Base-by-base conservation (phyloP, 1,284 basidiomycete genomes). In the Wolfiporia cocos region DNA sequence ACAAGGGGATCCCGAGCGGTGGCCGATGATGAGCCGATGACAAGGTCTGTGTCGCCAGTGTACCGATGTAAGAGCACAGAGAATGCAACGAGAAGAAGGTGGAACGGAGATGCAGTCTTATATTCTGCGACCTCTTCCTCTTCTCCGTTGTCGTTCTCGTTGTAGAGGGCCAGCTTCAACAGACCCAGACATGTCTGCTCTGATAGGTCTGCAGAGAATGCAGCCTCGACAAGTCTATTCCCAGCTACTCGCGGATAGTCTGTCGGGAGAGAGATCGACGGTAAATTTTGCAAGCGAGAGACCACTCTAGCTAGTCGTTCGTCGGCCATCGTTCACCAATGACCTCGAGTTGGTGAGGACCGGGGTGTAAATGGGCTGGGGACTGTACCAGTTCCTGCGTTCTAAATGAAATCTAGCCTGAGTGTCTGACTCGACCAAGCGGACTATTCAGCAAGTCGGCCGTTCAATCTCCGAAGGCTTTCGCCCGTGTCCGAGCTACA, bases 11-110 rank as follows among this genome's bases (percentile, higher is more conserved):
- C 80, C 28, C 78, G 76, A 2, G 78, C 79, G n/a, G 78, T 71
- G 1, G 85, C 80, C 15, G 88, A 87, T 14, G 92, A 94, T 1
- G 92, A 93, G 39, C 90, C 94, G 53, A 99, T 86, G 48, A 98
- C 77, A 49, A 99, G 74, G 55, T 97, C 93, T 11, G 86, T 94
- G 64, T 99, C 96, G 39, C 90, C 93, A 0, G 96, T 98, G 68
- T 94, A 97, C 32, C 96, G 77, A 69, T 98, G 92, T 11, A 99
- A 71, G 26, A 99, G 73, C 28, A 96, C 86, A 18, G 82, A 77
- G 64, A 99, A 97, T 1, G 94, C 86, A 15, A 95, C 81, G 34
- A 99, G 75, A 34, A 99, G 78, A 12, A 99, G 73, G 60, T 97
- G 92, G 63, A 93, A 96, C 2, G 89, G 85, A 3, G 92, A 91